Conservation (phyloP, 2,329 filamentous ascomycete species). For the Cyphellophora attinorum region DNA sequence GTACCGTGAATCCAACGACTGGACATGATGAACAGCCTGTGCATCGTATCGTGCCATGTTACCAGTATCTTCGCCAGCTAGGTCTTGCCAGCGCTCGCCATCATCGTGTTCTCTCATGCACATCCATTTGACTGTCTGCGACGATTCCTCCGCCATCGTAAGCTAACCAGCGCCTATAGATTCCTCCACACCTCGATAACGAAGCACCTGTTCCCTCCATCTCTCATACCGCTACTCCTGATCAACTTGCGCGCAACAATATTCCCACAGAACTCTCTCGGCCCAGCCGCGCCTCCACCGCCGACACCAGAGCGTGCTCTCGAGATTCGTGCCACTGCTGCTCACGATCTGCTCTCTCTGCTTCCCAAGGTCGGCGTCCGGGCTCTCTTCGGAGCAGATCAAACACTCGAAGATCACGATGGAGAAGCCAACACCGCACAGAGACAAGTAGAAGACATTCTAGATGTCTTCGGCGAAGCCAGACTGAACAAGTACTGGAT, state of each 20-base stretch:
- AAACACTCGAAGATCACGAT: conserved; percentile 40
- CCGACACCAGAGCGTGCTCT: conserved; percentile 9
- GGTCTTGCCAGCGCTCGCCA: too few relatives aligned
- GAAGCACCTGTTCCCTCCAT: conserved; percentile 54
- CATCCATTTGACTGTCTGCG: too few relatives aligned
- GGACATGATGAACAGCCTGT: too few relatives aligned
- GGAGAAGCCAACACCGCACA: conserved; percentile 48
- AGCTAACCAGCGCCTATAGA: too few relatives aligned
- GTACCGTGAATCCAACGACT: too few relatives aligned
- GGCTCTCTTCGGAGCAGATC: conserved; percentile 34
- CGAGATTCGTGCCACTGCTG: conserved; percentile 33
- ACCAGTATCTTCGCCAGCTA: too few relatives aligned
- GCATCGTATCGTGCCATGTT: too few relatives aligned
- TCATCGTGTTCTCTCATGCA: too few relatives aligned
- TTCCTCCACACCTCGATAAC: conserved; percentile 40
- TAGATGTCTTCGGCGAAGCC: conserved; percentile 67
- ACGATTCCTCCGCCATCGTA: too few relatives aligned
- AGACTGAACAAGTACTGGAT: conserved; percentile 92
- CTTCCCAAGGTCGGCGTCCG: conserved; percentile 34
- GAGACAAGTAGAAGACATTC: conserved; percentile 47
- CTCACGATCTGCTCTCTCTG: conserved; percentile 30
- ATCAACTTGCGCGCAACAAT: conserved; percentile 60
- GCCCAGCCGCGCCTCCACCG: conserved; percentile 17
- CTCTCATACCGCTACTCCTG: conserved; percentile 52
- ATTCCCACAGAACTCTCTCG: conserved; percentile 58